Evolutionary conservation across 257 asterid genomes (phyloP).

Genomic region (Salvia hispanica): DNA sequence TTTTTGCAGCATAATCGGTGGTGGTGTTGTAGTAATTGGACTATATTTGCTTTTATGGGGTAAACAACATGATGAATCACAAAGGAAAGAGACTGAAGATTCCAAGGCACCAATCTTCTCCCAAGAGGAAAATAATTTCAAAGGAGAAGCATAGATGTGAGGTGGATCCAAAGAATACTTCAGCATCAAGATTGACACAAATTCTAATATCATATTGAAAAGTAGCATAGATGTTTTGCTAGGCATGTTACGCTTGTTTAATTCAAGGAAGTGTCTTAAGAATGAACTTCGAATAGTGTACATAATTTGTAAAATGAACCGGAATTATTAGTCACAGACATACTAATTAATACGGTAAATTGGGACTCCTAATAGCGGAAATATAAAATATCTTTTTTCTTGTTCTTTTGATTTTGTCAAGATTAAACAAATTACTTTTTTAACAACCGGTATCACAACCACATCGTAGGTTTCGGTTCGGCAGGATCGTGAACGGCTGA

Average conservation of each 20-base stretch:
- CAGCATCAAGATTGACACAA: background rate
- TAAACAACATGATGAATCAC: constrained; percentile 53
- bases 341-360: too few species aligned
- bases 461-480: too few species aligned
- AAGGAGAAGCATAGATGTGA: constrained; percentile 35
- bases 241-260: background rate
- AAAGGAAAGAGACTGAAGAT: constrained; percentile 39
- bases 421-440: too few species aligned
- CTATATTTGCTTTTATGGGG: constrained; percentile 80
- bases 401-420: too few species aligned
- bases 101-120: constrained; percentile 28
- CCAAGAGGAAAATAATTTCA: constrained; percentile 32
- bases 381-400: too few species aligned
- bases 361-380: too few species aligned
- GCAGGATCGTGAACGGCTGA: too few species aligned
- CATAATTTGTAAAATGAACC: too few species aligned
- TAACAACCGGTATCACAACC: too few species aligned
- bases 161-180: background rate
- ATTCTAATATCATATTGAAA: background rate
- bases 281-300: too few species aligned
- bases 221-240: background rate
- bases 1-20: constrained; percentile 65
- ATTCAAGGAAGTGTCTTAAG: background rate
- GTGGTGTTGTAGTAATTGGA: constrained; percentile 53
- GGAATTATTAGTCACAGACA: too few species aligned